Evolutionary conservation across 257 asterid species (phyloP).

Genomic region (Apocynum venetum): DNA sequence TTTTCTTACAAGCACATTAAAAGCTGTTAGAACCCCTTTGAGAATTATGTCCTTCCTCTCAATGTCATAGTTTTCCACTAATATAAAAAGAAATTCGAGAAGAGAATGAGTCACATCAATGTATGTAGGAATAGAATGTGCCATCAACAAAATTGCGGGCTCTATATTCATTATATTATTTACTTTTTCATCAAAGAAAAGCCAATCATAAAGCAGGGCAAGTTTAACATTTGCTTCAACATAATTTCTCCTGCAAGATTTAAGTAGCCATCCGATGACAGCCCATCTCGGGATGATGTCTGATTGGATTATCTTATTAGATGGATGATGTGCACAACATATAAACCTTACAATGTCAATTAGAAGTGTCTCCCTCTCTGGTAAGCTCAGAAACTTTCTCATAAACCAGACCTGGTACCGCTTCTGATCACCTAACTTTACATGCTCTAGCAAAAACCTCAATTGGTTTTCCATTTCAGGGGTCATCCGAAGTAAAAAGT

Average conservation of each 20-base stretch:
- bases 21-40: slow-evolving; percentile 53
- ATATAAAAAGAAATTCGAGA: slow-evolving; percentile 58
- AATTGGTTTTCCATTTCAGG: slow-evolving; percentile 87
- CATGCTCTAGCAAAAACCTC: slow-evolving; percentile 67
- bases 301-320: slow-evolving; percentile 53
- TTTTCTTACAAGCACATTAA: slow-evolving; percentile 39
- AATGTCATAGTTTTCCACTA: slow-evolving; percentile 63
- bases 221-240: slow-evolving; percentile 72
- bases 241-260: slow-evolving; percentile 38
- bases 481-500: slow-evolving; percentile 64
- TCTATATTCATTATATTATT: slow-evolving; percentile 69
- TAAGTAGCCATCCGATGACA: slow-evolving; percentile 69
- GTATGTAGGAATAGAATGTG: slow-evolving; percentile 58
- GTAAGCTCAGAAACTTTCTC: slow-evolving; percentile 48
- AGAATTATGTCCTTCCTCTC: slow-evolving; percentile 58
- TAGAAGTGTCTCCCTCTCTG: slow-evolving; percentile 47
- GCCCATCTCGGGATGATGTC: slow-evolving; percentile 81
- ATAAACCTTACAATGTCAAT: slow-evolving; percentile 72
- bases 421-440: slow-evolving; percentile 62
- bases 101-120: slow-evolving; percentile 64
- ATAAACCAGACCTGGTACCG: slow-evolving; percentile 74
- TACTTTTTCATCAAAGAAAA: slow-evolving; percentile 61
- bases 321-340: slow-evolving; percentile 76
- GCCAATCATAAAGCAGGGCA: slow-evolving; percentile 78
- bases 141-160: slow-evolving; percentile 73